Evolutionary conservation across 2,329 filamentous ascomycete species (phyloP).

Genomic region (Fusarium dlaminii): DNA sequence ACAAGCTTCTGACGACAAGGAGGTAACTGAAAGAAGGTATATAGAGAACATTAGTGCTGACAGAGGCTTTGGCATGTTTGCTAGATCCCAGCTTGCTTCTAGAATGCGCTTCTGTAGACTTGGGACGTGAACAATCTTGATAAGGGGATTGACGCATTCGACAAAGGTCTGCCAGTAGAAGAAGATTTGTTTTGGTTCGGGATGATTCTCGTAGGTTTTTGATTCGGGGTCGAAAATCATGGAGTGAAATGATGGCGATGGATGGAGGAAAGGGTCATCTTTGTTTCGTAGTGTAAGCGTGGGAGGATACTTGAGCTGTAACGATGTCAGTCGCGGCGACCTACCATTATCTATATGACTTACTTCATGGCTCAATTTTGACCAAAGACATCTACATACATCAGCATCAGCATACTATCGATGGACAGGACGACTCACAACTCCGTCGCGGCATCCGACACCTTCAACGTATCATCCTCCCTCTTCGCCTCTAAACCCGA

Average conservation of each 20-base stretch:
- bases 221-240: neutral
- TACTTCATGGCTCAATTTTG: constrained; percentile 30
- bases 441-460: neutral
- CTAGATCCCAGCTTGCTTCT: constrained; percentile 43
- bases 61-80: constrained; percentile 19
- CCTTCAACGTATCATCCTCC: neutral
- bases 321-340: neutral
- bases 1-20: constrained; percentile 31
- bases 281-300: constrained; percentile 26
- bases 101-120: constrained; percentile 45
- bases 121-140: constrained; percentile 47
- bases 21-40: constrained; percentile 40
- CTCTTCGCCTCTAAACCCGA: constrained; percentile 16
- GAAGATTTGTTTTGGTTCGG: constrained; percentile 45
- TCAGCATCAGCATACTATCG: fast-evolving
- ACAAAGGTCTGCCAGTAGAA: constrained; percentile 47
- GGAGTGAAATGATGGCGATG: constrained; percentile 9
- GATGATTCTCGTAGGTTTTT: constrained; percentile 31
- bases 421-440: neutral
- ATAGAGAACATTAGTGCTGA: constrained; percentile 44
- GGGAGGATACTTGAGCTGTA: constrained; percentile 39
- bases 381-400: constrained; percentile 31
- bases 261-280: constrained; percentile 33
- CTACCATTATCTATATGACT: fast-evolving
- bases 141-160: constrained; percentile 46